A percentile compares a stretch with the other conserved stretches of the same genome.
These are phyloP conservation scores for Blastobotrys aristatus DNA, from an alignment of 1,139 yeast species.

Conservation along the genomic window DNA sequence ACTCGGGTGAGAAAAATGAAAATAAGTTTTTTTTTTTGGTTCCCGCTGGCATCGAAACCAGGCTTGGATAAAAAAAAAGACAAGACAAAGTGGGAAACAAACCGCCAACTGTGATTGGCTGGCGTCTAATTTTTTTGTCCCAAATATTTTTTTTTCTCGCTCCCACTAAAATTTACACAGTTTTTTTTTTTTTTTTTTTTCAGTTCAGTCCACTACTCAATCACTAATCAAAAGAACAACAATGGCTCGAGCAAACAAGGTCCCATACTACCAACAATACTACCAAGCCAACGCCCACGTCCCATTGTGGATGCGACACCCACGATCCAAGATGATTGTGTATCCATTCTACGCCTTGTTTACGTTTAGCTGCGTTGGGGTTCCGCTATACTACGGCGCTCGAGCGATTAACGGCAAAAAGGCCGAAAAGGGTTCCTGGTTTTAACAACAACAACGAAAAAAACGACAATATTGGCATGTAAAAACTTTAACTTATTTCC, in stretches of 20 bases:
- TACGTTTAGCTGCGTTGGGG: constrained; percentile 59
- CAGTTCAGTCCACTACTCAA: too few species aligned
- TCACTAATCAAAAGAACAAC: too few species aligned
- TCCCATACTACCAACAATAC: constrained; percentile 37
- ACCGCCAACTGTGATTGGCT: not conserved
- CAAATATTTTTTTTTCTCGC: not conserved
- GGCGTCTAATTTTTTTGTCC: not conserved
- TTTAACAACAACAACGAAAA: not conserved
- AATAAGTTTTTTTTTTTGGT: not conserved
- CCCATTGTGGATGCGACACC: constrained; percentile 40
- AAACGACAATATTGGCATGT: not conserved
- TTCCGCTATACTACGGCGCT: constrained; percentile 70
- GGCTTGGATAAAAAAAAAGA: not conserved
- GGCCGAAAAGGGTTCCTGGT: constrained; percentile 17
- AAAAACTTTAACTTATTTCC: not conserved
- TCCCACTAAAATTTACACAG: not conserved
- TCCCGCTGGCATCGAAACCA: too few species aligned
- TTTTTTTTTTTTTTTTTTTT: not conserved
- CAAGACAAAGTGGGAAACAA: not conserved
- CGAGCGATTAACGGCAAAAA: constrained; percentile 47
- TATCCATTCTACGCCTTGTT: constrained; percentile 89
- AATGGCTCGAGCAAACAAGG: constrained; percentile 28
- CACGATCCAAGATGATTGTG: constrained; percentile 70
- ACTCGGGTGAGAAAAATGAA: not conserved
- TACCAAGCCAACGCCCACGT: constrained; percentile 36